Percentiles rank a stretch among this genome's conserved stretches.
Evolutionary conservation across 306 rosid species (phyloP).

Genomic region (Cucurbita argyrosperma): DNA sequence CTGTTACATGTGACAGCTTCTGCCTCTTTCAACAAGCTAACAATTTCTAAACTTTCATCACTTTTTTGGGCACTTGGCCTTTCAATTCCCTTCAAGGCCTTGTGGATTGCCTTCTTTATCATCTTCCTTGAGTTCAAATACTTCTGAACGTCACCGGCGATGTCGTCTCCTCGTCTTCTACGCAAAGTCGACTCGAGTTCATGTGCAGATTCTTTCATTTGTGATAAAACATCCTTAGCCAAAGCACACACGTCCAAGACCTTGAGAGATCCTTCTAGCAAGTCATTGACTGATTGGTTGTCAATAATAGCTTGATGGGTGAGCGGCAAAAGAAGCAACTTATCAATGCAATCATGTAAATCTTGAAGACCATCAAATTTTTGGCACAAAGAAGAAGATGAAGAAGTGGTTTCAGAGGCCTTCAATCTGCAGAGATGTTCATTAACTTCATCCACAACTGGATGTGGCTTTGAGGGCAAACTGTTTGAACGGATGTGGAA

Average conservation of each 20-base stretch:
- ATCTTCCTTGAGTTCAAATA: neutral
- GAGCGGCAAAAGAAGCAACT: neutral
- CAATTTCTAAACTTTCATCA: neutral
- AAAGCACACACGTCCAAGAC: neutral
- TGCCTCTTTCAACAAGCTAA: conserved; percentile 4
- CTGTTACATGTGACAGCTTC: conserved; percentile 1
- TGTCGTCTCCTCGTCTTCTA: neutral
- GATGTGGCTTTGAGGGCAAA: conserved; percentile 18
- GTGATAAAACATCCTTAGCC: neutral
- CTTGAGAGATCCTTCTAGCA: neutral
- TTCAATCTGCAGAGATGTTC: conserved; percentile 8
- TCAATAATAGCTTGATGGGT: neutral
- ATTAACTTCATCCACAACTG: conserved; percentile 1
- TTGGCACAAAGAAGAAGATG: neutral
- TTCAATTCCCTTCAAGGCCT: neutral
- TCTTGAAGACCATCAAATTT: neutral
- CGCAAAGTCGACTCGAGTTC: neutral
- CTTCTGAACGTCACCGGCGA: neutral
- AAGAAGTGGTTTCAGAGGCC: neutral
- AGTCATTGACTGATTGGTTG: neutral
- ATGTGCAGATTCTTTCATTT: neutral
- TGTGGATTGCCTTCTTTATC: neutral
- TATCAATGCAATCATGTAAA: neutral
- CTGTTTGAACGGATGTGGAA: conserved; percentile 13
- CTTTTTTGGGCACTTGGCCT: neutral